phyloP scores from a whole-genome alignment of 108 stramenopile species.

The Nitzschia putrida region DNA sequence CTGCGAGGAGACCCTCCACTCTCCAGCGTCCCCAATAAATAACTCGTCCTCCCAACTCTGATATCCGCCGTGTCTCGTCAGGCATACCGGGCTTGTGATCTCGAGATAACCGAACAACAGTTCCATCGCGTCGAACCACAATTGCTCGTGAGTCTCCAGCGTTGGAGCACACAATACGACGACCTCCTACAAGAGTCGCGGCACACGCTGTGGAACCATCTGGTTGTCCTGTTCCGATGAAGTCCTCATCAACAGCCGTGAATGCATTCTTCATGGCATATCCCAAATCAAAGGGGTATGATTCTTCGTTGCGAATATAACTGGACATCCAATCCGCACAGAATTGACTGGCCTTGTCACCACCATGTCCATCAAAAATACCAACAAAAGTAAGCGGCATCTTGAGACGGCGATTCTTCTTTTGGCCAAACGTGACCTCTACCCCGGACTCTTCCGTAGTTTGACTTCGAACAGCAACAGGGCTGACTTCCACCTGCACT shows the following conservation, averaged over 20 bases:
- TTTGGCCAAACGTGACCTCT: conserved; percentile 44
- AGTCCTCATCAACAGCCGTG: conserved; percentile 74
- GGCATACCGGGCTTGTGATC: conserved; percentile 95
- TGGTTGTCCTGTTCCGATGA: conserved; percentile 72
- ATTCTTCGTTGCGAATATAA: conserved; percentile 72
- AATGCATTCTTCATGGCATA: conserved; percentile 79
- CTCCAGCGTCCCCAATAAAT: conserved; percentile 92
- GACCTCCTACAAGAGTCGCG: conserved; percentile 69
- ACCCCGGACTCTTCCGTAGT: conserved; percentile 21
- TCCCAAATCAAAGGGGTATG: conserved; percentile 69
- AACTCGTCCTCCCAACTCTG: conserved; percentile 87
- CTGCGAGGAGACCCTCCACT: conserved; percentile 94
- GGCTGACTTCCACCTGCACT: conserved; percentile 65
- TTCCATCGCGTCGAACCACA: conserved; percentile 83
- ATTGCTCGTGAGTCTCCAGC: conserved; percentile 95
- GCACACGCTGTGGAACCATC: conserved; percentile 87
- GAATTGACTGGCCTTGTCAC: conserved; percentile 86
- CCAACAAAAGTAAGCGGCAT: conserved; percentile 69
- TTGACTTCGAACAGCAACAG: conserved; percentile 34
- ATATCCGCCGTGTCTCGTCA: conserved; percentile 88
- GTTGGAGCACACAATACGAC: conserved; percentile 89
- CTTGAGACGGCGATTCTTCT: conserved; percentile 45
- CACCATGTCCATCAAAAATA: conserved; percentile 97
- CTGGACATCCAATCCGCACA: conserved; percentile 83
- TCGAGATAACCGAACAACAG: conserved; percentile 68